A percentile compares a stretch with the other conserved stretches of the same genome.
Conservation (phyloP, 2,329 filamentous ascomycete genomes). For the Arthrobotrys sphaeroides region DNA sequence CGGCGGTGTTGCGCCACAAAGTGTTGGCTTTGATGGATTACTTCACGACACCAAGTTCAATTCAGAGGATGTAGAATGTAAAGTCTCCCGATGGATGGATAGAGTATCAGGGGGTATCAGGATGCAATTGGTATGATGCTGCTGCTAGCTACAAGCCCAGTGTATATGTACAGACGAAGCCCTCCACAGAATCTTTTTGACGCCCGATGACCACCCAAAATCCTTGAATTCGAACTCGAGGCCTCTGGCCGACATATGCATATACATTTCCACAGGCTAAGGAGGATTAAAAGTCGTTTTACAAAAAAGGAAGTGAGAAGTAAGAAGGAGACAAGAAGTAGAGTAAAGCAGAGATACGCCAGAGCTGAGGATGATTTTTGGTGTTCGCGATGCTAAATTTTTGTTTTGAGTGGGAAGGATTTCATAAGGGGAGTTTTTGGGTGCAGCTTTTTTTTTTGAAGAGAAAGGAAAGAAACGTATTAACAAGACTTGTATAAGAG, state of each 20-base stretch:
- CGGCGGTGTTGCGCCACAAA: background rate
- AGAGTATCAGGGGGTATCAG: conserved; percentile 24
- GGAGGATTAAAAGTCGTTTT: background rate
- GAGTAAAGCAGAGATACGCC: conserved; percentile 19
- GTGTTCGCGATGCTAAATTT: too few species aligned
- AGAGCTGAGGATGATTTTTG: conserved; percentile 34
- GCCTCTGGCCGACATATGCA: conserved; percentile 19
- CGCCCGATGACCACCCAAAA: background rate
- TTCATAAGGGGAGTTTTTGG: too few species aligned
- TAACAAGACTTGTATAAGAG: background rate
- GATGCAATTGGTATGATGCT: conserved; percentile 18
- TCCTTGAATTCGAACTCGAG: conserved; percentile 3
- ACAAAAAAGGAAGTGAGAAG: background rate
- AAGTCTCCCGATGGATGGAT: background rate
- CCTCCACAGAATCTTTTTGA: background rate
- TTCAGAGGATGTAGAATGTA: too few species aligned
- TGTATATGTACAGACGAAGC: conserved; percentile 17
- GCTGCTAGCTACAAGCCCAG: too few species aligned
- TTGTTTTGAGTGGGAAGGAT: too few species aligned
- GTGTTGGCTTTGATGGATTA: background rate
- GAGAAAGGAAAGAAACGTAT: background rate
- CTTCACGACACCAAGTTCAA: too few species aligned
- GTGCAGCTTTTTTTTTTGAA: conserved; percentile 2
- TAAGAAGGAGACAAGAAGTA: background rate
- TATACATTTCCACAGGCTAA: conserved; percentile 5